Evolutionary conservation across 2,329 filamentous ascomycete species (phyloP).

Genomic region (Aspergillus luchuensis): DNA sequence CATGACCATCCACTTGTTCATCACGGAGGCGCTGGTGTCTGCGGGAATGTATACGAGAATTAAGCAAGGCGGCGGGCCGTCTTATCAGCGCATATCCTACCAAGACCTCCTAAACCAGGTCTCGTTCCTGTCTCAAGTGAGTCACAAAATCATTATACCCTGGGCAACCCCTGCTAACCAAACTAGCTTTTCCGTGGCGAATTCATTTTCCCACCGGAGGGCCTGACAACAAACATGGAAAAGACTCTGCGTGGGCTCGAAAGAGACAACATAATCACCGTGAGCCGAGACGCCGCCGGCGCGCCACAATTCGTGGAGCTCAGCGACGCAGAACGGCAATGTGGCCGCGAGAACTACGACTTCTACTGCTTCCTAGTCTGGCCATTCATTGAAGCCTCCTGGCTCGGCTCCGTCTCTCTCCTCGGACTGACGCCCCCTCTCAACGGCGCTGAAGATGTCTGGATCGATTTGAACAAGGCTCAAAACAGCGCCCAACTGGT

Average conservation of each 20-base stretch:
- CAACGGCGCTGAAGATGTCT: constrained; percentile 62
- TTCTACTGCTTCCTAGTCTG: constrained; percentile 99
- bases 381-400: constrained; percentile 94
- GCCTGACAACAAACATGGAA: constrained; percentile 76
- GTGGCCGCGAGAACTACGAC: constrained; percentile 90
- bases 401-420: constrained; percentile 85
- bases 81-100: constrained; percentile 77
- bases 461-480: constrained; percentile 76
- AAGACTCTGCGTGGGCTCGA: constrained; percentile 78
- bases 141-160: constrained; percentile 8
- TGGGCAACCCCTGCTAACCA: constrained; percentile 13
- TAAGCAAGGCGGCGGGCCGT: constrained; percentile 84
- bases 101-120: constrained; percentile 75
- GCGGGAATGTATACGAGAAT: constrained; percentile 87
- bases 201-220: constrained; percentile 93
- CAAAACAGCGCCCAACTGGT: constrained; percentile 81
- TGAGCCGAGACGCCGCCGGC: constrained; percentile 59
- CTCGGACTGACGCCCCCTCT: constrained; percentile 80
- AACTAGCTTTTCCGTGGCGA: constrained; percentile 82
- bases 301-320: constrained; percentile 70
- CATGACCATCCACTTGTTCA: constrained; percentile 98
- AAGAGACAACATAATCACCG: constrained; percentile 71
- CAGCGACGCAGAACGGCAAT: constrained; percentile 71
- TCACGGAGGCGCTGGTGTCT: constrained; percentile 87
- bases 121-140: constrained; percentile 74